phyloP scores from a whole-genome alignment of 352 stramenopile genomes.

The Elongisporangium anandrum region DNA sequence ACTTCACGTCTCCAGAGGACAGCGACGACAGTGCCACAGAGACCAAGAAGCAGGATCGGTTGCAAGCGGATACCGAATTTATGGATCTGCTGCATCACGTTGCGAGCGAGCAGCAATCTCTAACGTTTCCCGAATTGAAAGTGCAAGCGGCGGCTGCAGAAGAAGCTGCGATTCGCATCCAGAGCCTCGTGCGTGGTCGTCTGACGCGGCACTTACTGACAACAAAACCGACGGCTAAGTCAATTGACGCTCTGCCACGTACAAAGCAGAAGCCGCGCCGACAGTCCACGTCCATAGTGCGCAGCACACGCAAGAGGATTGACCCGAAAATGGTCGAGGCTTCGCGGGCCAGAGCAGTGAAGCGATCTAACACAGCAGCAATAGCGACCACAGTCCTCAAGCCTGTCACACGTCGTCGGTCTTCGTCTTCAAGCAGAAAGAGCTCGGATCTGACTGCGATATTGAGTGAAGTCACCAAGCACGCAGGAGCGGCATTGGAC shows the following conservation, averaged over 20 bases:
- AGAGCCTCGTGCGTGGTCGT: conserved; percentile 16
- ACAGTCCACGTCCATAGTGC: not conserved
- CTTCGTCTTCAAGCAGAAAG: not conserved
- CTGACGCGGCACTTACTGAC: not conserved
- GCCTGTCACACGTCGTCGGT: not conserved
- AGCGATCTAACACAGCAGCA: not conserved
- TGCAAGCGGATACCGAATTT: conserved; percentile 30
- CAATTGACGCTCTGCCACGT: not conserved
- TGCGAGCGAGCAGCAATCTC: conserved; percentile 2
- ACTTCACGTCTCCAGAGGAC: conserved; percentile 23
- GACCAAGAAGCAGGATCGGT: conserved; percentile 4
- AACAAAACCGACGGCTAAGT: not conserved
- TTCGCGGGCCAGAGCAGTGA: not conserved
- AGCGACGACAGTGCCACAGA: conserved; percentile 4
- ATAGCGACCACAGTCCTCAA: not conserved
- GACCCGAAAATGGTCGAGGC: not conserved
- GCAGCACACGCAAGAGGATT: not conserved
- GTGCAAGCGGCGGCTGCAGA: conserved; percentile 3
- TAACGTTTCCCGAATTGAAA: not conserved
- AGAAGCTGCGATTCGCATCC: conserved; percentile 20
- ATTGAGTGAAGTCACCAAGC: not conserved
- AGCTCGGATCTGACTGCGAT: not conserved
- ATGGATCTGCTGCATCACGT: conserved; percentile 34
- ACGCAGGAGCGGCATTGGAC: not conserved
- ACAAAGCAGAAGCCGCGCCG: not conserved